Percentiles rank a stretch among this genome's conserved stretches.
Evolutionary conservation across 495 filamentous ascomycete species (phyloP).

Genomic region (Talaromyces nanjingensis): DNA sequence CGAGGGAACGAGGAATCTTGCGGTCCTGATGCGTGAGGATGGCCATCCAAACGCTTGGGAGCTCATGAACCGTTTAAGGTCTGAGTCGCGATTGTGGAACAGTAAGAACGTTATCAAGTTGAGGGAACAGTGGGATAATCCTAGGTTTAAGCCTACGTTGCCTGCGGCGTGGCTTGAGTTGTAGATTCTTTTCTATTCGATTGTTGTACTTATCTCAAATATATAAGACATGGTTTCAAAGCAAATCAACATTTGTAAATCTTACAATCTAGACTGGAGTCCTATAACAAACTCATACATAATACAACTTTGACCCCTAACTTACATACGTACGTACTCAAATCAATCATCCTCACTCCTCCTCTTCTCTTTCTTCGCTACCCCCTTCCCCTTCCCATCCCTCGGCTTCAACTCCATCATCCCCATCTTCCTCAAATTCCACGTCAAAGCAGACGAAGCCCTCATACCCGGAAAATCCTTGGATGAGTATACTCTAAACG

Average conservation of each 20-base stretch:
- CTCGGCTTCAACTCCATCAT: constrained; percentile 41
- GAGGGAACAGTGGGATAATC: background rate
- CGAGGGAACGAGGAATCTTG: constrained; percentile 16
- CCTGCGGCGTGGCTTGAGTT: constrained; percentile 3
- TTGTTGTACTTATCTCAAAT: background rate
- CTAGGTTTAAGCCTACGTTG: background rate
- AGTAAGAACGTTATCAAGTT: constrained; percentile 1
- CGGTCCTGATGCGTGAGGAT: constrained; percentile 19
- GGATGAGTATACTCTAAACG: constrained; percentile 87
- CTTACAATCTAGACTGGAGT: background rate
- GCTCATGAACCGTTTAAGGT: background rate
- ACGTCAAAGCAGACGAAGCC: constrained; percentile 35
- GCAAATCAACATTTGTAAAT: background rate
- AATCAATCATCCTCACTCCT: constrained; percentile 8
- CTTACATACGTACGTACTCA: background rate
- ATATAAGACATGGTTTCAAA: background rate
- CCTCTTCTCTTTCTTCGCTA: constrained; percentile 25
- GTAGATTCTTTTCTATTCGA: background rate
- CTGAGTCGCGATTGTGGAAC: background rate
- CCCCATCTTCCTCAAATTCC: constrained; percentile 36
- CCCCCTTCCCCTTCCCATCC: constrained; percentile 27
- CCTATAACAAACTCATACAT: background rate
- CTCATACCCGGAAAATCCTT: constrained; percentile 97
- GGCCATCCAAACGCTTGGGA: constrained; percentile 8
- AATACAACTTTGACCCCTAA: background rate